Conservation (phyloP, 352 stramenopile species). For the Pythium sukuiense region DNA sequence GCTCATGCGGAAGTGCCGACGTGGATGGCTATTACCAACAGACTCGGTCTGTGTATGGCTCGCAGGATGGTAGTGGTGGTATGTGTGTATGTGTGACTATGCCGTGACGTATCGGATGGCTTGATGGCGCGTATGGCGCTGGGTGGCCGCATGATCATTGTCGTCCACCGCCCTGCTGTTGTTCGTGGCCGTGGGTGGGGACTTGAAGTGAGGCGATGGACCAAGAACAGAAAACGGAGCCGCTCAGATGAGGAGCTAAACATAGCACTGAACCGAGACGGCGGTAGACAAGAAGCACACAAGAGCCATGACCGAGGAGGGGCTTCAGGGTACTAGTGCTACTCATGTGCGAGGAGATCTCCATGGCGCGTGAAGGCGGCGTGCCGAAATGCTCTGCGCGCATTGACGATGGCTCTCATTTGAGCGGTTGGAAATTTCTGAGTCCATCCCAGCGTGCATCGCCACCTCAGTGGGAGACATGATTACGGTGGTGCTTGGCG, state of each 20-base stretch:
- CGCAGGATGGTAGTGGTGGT: too few relatives aligned
- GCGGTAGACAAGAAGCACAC: neutral
- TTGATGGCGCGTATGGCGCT: neutral
- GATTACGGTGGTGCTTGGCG: constrained; percentile 9
- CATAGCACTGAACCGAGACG: neutral
- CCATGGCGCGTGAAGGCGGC: neutral
- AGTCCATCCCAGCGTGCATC: neutral
- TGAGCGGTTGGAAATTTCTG: neutral
- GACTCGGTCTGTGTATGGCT: too few relatives aligned
- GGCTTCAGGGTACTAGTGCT: too few relatives aligned
- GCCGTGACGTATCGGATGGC: neutral
- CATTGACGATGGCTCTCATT: neutral
- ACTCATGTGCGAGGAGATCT: too few relatives aligned
- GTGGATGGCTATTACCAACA: neutral
- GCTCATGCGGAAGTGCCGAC: neutral
- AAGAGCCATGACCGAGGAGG: too few relatives aligned
- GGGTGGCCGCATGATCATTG: neutral
- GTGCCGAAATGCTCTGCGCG: neutral
- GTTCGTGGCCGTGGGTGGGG: neutral
- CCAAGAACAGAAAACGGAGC: constrained; percentile 3
- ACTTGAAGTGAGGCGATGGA: neutral
- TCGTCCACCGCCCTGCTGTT: neutral
- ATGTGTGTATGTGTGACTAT: too few relatives aligned
- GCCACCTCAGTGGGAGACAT: neutral
- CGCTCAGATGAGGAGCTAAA: neutral